Evolutionary conservation across 345 rosid genomes (phyloP).

Genomic region (Ailanthus altissimus): DNA sequence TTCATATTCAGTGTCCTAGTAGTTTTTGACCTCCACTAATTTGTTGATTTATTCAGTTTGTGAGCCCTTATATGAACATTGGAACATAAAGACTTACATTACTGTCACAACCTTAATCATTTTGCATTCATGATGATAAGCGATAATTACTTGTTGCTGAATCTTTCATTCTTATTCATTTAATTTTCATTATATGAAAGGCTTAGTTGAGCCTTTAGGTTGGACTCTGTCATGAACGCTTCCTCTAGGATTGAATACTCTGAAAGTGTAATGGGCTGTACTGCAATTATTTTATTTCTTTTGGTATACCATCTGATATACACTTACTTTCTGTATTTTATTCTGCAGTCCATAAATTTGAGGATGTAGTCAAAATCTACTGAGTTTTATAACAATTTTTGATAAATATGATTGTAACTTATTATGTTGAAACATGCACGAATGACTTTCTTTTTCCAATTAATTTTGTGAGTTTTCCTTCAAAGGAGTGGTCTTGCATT

Average conservation of each 20-base stretch:
- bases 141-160: background rate
- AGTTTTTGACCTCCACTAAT: background rate
- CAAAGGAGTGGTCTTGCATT: background rate
- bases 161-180: background rate
- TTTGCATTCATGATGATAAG: background rate
- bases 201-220: background rate
- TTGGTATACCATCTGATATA: background rate
- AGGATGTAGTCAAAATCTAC: background rate
- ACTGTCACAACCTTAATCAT: background rate
- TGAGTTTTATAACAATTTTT: background rate
- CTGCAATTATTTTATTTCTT: background rate
- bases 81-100: background rate
- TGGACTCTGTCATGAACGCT: background rate
- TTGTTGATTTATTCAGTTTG: background rate
- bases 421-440: background rate
- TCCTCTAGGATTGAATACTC: background rate
- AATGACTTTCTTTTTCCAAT: background rate
- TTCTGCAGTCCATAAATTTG: background rate
- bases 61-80: background rate
- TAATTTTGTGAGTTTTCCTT: background rate
- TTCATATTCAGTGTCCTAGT: background rate
- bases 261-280: conserved; percentile 4
- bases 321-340: background rate
- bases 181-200: background rate
- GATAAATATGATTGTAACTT: background rate